Percentiles rank a stretch among this genome's conserved stretches.
Conservation (phyloP, 208 protist genomes). For the Leishmania arabica region DNA sequence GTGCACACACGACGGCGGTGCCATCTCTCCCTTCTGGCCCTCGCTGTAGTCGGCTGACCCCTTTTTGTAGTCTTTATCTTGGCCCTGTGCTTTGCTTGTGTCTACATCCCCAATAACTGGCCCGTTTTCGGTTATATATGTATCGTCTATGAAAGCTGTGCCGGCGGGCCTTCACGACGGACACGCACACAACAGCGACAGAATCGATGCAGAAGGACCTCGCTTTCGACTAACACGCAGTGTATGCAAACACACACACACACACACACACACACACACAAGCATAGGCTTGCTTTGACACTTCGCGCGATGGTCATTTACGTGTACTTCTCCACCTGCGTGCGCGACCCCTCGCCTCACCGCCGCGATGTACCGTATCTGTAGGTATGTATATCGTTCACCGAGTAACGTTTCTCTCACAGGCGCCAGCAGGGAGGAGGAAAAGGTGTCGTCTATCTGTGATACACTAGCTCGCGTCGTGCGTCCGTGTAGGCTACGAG, state of each 20-base stretch:
- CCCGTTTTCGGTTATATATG: neutral
- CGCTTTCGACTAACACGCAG: neutral
- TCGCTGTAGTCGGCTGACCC: neutral
- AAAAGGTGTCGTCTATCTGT: neutral
- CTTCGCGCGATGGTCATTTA: neutral
- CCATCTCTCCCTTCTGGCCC: too few relatives aligned
- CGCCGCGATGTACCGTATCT: neutral
- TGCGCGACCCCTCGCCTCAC: neutral
- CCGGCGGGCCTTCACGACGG: neutral
- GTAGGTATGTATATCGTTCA: neutral
- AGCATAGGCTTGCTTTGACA: neutral
- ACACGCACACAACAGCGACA: neutral
- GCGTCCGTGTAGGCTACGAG: neutral
- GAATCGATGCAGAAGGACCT: neutral
- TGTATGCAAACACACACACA: neutral
- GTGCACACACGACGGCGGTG: neutral
- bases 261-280: neutral
- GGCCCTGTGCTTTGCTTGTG: neutral
- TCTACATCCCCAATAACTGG: neutral
- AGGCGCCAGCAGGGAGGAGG: neutral
- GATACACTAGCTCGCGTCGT: neutral
- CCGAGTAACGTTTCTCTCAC: neutral
- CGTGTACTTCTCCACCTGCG: neutral
- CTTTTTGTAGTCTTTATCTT: neutral
- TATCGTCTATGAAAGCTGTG: neutral